Evolutionary conservation across 345 rosid species (phyloP).

Genomic region (Camelina neglecta): DNA sequence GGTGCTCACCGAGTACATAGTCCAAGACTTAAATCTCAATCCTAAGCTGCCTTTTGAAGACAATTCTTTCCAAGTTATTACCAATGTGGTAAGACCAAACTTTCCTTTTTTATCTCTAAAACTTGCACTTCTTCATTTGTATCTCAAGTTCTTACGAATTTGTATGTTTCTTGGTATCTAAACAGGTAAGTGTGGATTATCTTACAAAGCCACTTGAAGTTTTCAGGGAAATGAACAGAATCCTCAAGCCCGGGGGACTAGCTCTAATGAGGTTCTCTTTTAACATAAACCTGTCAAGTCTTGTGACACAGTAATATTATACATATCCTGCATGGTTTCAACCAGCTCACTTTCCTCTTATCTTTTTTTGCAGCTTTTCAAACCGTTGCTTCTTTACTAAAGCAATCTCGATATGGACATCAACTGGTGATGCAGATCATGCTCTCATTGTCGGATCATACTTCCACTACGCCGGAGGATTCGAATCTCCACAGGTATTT

Average conservation of each 20-base stretch:
- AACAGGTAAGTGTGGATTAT: constrained; percentile 91
- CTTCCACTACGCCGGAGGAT: constrained; percentile 90
- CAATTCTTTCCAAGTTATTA: constrained; percentile 78
- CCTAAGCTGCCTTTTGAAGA: constrained; percentile 87
- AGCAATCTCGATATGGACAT: constrained; percentile 94
- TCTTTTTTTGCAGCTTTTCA: constrained; percentile 63
- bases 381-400: constrained; percentile 90
- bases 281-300: constrained; percentile 9
- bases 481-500: constrained; percentile 84
- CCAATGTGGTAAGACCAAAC: constrained; percentile 68
- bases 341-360: neutral
- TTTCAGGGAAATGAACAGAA: constrained; percentile 78
- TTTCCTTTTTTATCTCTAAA: neutral
- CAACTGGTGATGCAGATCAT: constrained; percentile 89
- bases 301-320: neutral
- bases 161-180: constrained; percentile 6
- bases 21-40: constrained; percentile 81
- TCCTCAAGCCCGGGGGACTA: constrained; percentile 86
- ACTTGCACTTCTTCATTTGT: neutral
- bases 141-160: neutral
- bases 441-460: constrained; percentile 83
- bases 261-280: constrained; percentile 70
- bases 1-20: constrained; percentile 74
- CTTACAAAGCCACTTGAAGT: constrained; percentile 80
- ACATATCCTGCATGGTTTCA: neutral